phyloP scores from a whole-genome alignment of 352 stramenopile species.

The Pythium phragmiticola region DNA sequence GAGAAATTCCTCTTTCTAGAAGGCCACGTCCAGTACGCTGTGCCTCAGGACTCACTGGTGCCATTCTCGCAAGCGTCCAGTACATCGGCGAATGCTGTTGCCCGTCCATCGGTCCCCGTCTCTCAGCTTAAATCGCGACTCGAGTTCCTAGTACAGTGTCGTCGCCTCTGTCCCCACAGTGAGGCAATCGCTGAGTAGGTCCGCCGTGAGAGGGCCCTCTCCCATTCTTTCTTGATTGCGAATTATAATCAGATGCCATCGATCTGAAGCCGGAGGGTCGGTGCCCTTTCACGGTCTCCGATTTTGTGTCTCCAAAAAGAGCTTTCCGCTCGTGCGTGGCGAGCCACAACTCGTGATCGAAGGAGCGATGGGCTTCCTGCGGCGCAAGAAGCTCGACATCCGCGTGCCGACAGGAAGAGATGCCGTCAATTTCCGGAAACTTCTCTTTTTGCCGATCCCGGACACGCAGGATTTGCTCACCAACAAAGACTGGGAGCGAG shows the following conservation, averaged over 20 bases:
- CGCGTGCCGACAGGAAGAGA: constrained; percentile 66
- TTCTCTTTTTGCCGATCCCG: constrained; percentile 67
- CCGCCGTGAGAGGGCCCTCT: no score
- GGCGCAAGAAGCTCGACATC: constrained; percentile 64
- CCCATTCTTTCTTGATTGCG: background rate
- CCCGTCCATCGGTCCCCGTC: background rate
- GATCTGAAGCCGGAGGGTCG: background rate
- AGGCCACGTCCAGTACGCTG: constrained; percentile 28
- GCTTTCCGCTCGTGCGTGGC: no score
- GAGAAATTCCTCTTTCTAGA: constrained; percentile 31
- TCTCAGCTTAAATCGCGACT: background rate
- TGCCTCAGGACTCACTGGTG: constrained; percentile 1
- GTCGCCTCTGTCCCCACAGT: background rate
- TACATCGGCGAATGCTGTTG: background rate
- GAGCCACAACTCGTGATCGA: background rate
- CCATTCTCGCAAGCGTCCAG: background rate
- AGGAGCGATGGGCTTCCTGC: constrained; percentile 54
- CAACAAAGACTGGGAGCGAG: constrained; percentile 64
- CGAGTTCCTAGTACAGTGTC: background rate
- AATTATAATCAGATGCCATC: constrained; percentile 1
- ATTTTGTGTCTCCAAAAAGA: background rate
- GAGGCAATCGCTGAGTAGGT: background rate
- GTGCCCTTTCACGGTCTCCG: constrained; percentile 8
- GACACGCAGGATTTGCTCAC: constrained; percentile 74
- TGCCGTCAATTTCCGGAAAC: constrained; percentile 76